A percentile compares a stretch with the other conserved stretches of the same genome.
phyloP scores from a whole-genome alignment of 2,329 filamentous ascomycete genomes.

The Cladophialophora exuberans region DNA sequence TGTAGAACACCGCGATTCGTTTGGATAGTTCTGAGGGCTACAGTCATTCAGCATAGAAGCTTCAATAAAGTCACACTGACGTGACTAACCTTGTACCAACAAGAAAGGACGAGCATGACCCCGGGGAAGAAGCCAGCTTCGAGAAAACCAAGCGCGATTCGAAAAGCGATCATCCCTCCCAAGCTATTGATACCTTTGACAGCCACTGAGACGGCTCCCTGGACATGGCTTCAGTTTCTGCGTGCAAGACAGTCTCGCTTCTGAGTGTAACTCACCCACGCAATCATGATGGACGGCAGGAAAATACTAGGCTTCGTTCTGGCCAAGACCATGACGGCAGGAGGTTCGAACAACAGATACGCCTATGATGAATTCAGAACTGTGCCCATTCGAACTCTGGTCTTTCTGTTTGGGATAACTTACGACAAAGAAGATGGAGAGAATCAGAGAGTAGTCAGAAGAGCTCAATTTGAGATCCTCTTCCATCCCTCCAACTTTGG shows the following conservation, averaged over 20 bases:
- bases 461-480: slow-evolving; percentile 47
- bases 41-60: neutral
- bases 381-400: neutral
- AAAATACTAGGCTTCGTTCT: slow-evolving; percentile 27
- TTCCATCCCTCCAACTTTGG: slow-evolving; percentile 48
- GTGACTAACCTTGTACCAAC: slow-evolving; percentile 62
- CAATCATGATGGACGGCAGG: slow-evolving; percentile 24
- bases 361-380: slow-evolving; percentile 8
- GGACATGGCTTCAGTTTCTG: slow-evolving; percentile 28
- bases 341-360: slow-evolving; percentile 41
- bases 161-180: slow-evolving; percentile 43
- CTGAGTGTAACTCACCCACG: slow-evolving; percentile 27
- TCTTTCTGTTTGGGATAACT: neutral
- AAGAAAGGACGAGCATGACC: slow-evolving; percentile 61
- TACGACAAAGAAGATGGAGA: slow-evolving; percentile 59
- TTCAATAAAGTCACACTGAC: neutral
- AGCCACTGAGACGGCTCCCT: slow-evolving; percentile 51
- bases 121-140: slow-evolving; percentile 45
- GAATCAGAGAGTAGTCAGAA: slow-evolving; percentile 48
- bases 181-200: slow-evolving; percentile 56
- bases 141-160: slow-evolving; percentile 44
- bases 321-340: slow-evolving; percentile 51
- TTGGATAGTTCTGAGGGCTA: slow-evolving; percentile 44
- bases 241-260: neutral
- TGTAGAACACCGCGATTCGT: slow-evolving; percentile 50